A percentile compares a stretch with the other conserved stretches of the same genome.
Conservation (phyloP, 2,329 filamentous ascomycete genomes). For the Apiospora phragmitis region DNA sequence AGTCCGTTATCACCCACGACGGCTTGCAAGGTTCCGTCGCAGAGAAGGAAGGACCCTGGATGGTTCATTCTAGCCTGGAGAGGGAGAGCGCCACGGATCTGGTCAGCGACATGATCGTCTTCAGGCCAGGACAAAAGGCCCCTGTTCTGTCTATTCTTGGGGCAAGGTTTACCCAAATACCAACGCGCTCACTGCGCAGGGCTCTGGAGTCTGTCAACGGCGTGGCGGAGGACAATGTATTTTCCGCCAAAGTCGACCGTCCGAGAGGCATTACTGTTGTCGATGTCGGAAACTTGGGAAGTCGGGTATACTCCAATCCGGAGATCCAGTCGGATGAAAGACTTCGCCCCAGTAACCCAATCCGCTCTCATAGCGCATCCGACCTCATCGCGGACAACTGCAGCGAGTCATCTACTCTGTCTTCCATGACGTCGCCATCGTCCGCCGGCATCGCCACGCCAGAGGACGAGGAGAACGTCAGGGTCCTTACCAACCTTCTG, state of each 20-base stretch:
- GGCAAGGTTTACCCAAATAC: background rate
- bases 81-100: background rate
- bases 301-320: background rate
- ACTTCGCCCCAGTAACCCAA: background rate
- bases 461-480: constrained; percentile 1
- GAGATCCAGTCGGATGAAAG: background rate
- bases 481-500: background rate
- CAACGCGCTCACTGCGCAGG: background rate
- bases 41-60: background rate
- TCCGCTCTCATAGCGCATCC: background rate
- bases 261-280: background rate
- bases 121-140: background rate
- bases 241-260: background rate
- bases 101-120: background rate
- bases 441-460: background rate
- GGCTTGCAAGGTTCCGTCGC: background rate
- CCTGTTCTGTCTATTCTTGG: background rate
- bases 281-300: background rate
- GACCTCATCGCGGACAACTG: background rate
- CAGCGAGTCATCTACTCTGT: background rate
- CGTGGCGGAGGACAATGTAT: background rate
- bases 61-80: background rate
- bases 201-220: background rate
- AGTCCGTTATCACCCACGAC: background rate
- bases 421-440: background rate